Evolutionary conservation across 2,329 filamentous ascomycete species (phyloP), one percentile per base, ranked within the genome.

Genomic region (Didymella pinodella): DNA sequence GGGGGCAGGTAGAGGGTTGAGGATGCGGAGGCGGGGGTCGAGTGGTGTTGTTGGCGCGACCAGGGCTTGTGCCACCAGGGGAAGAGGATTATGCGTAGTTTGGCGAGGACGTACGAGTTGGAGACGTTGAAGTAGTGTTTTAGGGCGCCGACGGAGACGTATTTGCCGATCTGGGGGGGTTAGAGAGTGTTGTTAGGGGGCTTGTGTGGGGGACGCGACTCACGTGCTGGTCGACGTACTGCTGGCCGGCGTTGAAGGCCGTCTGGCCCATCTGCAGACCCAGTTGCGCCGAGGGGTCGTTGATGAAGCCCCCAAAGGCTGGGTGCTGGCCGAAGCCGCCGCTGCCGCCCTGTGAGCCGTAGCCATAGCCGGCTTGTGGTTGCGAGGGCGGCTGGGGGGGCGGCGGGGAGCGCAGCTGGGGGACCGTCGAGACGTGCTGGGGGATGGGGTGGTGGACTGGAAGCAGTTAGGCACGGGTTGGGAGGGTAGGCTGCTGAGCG

Each of bases 61-160:
- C 95, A 99, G 6, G 94, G 94, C 81, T 93, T 93, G 79, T 99
- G 96, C 69, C 94, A 86, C 94, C 95, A 99, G 53, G 95, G 95
- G 79, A 98, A 97, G 61, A 99, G 88, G 59, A 99, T 94, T 59
- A 99, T 87, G 75, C 90, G 88, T 59, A 99, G 85, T 80, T 99
- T 99, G 80, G 90, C 92, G 75, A 96, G 84, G 75, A 99, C 95
- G 79, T 99, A 99, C 59, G 87, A 91, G 83, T 99, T 99, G 67
- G 93, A 96, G 65, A 99, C 95, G 80, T 98, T 97, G 83, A 99
- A 99, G 85, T 98, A 99, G 81, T 97, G 95, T 80, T 99, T 99
- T 44, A 99, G 85, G 18, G 92, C 92, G 14, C 90, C 90, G 69
- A 98, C 90, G 73, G 93, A 97, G 79, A 99, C 89, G 80, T 94